A percentile compares a stretch with the other conserved stretches of the same genome.
Evolutionary conservation across 2,329 filamentous ascomycete genomes (phyloP).

Genomic region (Diaporthe amygdali): DNA sequence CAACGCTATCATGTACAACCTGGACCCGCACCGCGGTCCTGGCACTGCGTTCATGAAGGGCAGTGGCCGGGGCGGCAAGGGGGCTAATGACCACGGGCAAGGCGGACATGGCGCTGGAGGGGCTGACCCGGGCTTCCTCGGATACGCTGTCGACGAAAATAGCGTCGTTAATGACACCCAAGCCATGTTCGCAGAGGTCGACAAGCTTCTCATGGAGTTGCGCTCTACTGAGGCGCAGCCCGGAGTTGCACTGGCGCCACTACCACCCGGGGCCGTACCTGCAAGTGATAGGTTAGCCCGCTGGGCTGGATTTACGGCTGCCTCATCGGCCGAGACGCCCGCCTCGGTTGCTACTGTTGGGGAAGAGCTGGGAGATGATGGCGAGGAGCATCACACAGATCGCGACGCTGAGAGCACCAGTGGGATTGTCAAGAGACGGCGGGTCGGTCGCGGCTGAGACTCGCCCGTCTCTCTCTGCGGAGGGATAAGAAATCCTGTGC

Average conservation of each 20-base stretch:
- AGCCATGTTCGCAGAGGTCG: slow-evolving; percentile 89
- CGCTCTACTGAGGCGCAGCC: slow-evolving; percentile 72
- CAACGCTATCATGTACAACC: slow-evolving; percentile 98
- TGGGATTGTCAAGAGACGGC: slow-evolving; percentile 31
- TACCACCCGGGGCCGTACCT: slow-evolving; percentile 27
- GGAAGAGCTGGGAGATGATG: slow-evolving; percentile 16
- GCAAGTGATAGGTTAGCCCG: slow-evolving; percentile 24
- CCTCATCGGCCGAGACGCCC: slow-evolving; percentile 18
- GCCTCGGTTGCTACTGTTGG: slow-evolving; percentile 19
- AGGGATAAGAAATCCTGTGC: not conserved
- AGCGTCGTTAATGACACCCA: slow-evolving; percentile 86
- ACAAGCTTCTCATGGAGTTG: slow-evolving; percentile 78
- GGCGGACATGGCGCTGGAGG: slow-evolving; percentile 26
- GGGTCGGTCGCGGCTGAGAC: slow-evolving; percentile 29
- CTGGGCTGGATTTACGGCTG: slow-evolving; percentile 19
- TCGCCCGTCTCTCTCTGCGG: not conserved
- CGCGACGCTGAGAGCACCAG: slow-evolving; percentile 24
- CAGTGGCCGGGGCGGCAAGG: slow-evolving; percentile 41
- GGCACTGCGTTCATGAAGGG: slow-evolving; percentile 64
- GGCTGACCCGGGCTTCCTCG: slow-evolving; percentile 54
- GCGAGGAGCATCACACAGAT: slow-evolving; percentile 19
- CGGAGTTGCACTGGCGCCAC: slow-evolving; percentile 41
- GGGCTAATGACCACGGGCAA: slow-evolving; percentile 37
- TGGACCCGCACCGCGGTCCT: slow-evolving; percentile 75
- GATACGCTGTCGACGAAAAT: slow-evolving; percentile 78